phyloP scores from a whole-genome alignment of 2,329 filamentous ascomycete genomes.

The Diaporthe eres region DNA sequence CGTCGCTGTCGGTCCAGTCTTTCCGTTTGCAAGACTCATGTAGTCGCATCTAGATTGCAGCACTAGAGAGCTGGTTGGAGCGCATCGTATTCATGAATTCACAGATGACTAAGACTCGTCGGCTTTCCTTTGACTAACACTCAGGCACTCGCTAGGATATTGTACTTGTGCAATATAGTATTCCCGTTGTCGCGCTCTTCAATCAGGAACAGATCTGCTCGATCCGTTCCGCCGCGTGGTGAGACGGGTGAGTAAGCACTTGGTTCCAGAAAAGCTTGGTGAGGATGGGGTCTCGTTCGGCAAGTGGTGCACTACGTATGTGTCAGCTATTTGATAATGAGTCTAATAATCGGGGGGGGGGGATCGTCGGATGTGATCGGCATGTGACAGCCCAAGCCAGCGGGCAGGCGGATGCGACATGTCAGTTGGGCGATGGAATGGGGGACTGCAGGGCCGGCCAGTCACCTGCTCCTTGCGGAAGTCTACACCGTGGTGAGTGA shows the following conservation, averaged over 20 bases:
- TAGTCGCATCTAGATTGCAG: neutral
- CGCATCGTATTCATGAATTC: neutral
- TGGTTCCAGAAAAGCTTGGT: neutral
- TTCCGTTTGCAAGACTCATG: neutral
- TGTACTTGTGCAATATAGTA: neutral
- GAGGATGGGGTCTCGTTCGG: neutral
- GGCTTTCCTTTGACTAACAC: neutral
- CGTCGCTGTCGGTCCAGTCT: neutral
- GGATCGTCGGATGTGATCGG: neutral
- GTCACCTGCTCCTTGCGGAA: conserved; percentile 35
- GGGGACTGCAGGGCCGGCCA: neutral
- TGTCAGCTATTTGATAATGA: conserved; percentile 16
- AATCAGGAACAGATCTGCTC: conserved; percentile 19
- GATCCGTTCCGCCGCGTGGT: conserved; percentile 15
- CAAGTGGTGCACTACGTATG: neutral
- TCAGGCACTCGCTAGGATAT: neutral
- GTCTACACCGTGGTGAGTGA: conserved; percentile 33
- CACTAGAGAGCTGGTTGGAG: conserved; percentile 4
- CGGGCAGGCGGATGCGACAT: conserved; percentile 25
- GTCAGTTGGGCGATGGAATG: neutral
- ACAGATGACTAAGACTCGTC: neutral
- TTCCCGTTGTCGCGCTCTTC: neutral
- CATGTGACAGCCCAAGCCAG: conserved; percentile 2
- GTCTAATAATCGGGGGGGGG: neutral
- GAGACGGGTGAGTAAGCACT: conserved; percentile 8